Base-by-base conservation (phyloP, 495 filamentous ascomycete genomes). In the Pseudoneurospora amorphoporcata region DNA sequence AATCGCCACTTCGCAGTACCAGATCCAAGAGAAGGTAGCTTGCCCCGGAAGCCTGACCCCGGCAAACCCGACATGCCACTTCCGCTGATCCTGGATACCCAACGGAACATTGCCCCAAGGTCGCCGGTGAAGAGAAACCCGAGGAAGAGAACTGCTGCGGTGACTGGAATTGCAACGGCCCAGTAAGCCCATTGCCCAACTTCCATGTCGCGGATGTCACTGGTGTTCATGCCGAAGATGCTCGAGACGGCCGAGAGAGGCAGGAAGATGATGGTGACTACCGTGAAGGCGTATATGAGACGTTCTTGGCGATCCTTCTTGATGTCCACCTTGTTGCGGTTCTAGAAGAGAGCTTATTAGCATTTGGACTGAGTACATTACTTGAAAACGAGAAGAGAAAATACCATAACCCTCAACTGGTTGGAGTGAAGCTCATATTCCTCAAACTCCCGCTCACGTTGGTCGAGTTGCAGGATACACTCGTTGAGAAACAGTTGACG, bases 201-300 rank as follows among this genome's bases (percentile, higher is more conserved):
- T 1, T 82, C 76, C 85, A 86, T 87, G 74, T 86, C 81, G 14
- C 85, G 82, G 6, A 88, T 75, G 74, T 87, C 86, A 70, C 73
- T 77, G 10, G 87, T 84, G 72, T 90, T 90, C 79, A 90, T 88
- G 41, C 88, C 88, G 70, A 90, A 90, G 2, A 90, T 81, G 41
- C 84, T 86, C 3, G 88, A 88, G 76, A 90, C 88, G 79, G 89
- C 88, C 9, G 84, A 87, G 0, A 90, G 80, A 3, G 89, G 89
- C 6, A 90, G 78, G 79, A 90, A 90, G 39, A 90, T 85, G 58
- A 90, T 84, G 2, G 87, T 90, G 75, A 90, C 88, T 16, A 88
- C 86, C 29, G 88, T 90, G 73, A 91, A 90, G 9, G 53, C 85
- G 74, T 86, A 87, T 40, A 88, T 81, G 16, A 84, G 81, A 23